Conservation (phyloP, 768 basidiomycete genomes). For the Amanita pseudoporphyria region DNA sequence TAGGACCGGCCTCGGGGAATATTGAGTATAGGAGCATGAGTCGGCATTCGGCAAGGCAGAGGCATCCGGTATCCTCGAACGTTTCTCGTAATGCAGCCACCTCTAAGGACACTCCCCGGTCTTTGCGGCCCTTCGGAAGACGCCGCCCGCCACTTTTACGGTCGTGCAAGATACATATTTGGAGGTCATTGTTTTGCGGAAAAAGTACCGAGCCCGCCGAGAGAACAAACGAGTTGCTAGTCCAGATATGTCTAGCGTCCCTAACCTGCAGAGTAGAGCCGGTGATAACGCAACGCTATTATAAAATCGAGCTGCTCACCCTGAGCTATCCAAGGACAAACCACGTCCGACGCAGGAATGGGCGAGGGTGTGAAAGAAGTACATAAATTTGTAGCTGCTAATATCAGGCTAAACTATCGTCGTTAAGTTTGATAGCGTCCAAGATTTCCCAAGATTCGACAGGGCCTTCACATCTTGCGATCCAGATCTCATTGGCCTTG, state of each 20-base stretch:
- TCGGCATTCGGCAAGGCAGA: constrained; percentile 1
- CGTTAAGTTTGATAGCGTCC: constrained; percentile 17
- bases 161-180: constrained; percentile 5
- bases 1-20: neutral
- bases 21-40: neutral
- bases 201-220: neutral
- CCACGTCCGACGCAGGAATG: no score
- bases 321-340: no score
- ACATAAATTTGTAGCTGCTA: no score
- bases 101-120: constrained; percentile 1
- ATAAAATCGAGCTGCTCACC: no score
- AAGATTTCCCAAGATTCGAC: constrained; percentile 49
- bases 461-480: constrained; percentile 47
- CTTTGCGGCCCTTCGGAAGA: constrained; percentile 5
- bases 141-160: neutral
- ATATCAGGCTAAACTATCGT: neutral
- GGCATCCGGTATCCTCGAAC: constrained; percentile 3
- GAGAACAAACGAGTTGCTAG: constrained; percentile 1
- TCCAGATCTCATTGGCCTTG: constrained; percentile 44
- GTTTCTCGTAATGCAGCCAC: constrained; percentile 3
- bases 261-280: neutral
- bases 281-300: no score
- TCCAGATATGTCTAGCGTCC: neutral
- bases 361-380: no score
- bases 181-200: neutral